Evolutionary conservation across 108 stramenopile species (phyloP), one percentile per base, ranked within the genome.

Genomic region (Parietichytrium sp.): DNA sequence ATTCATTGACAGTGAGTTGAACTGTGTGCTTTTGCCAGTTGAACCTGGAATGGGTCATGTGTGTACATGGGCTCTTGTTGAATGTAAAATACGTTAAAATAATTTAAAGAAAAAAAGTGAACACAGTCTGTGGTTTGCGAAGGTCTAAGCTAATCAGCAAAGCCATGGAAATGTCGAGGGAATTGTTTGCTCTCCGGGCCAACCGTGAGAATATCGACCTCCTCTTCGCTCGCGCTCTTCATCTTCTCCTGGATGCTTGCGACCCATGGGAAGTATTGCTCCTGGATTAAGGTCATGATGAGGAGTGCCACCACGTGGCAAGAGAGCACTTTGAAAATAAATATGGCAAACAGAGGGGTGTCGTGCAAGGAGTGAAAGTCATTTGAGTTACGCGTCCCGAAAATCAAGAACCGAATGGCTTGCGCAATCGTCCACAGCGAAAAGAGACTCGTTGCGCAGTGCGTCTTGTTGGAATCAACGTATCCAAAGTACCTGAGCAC

Each of bases 281-380:
- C 61, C 42, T 72, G 61, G 20, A 72, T 36, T 8, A 72, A 2
- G n/a, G 61, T 72, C 61, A 72, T 72, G 33, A 72, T 72, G 13
- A 72, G 33, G 0, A 72, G 61, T 18, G 61, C 61, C 6, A 72
- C 61, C 16, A 72, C 61, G 3, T 72, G 61, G 61, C 61, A 72
- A 42, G 38, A 45, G 15, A 72, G 42, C 20, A 72, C 61, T 25
- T 72, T 72, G 61, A 72, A 72, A 27, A 72, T 72, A 25, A 72
- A 72, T 23, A 72, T 72, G 61, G 45, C 38, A 72, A 72, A 72
- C 38, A 72, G 61, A n/a, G 61, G 61, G 20, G 61, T 72, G 42
- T 72, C 61, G 42, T 72, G 61, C 10, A 72, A n/a, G 6, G 61
- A 72, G 42, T 72, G 61, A 45, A 72, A 72, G 42, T 72, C 61